Base-by-base conservation (phyloP, 306 rosid genomes). In the Gastrolobium villosum region DNA sequence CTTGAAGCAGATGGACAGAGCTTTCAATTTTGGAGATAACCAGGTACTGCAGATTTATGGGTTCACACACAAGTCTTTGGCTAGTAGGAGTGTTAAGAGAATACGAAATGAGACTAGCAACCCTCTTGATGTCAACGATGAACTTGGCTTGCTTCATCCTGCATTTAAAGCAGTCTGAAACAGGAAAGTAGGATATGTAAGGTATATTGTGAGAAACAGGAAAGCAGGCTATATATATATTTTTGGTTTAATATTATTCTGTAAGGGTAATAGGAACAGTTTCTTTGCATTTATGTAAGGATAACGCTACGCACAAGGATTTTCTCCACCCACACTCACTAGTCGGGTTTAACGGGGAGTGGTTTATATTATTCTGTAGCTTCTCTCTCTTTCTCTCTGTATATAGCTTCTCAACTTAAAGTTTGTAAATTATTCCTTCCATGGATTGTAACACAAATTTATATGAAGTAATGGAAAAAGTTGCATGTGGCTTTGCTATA, bases 1-100 rank as follows among this genome's bases (percentile, higher is more conserved):
- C 72, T 36, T 94, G 89, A 94, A 78, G 83, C 97, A 91, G 37
- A 94, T 94, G 98, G 98, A 94, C 11, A 76, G 98, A 44, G 98
- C 98, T 11, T 94, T 60, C 54, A 91, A 94, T 64, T 91, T 94
- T 64, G 98, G 96, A 5, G 98, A 94, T 67, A 94, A 94, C 65
- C 97, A 94, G 84, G 85, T 94, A 75, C 75, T 94, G 54, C 97
- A 91, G 81, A 91, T 94, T 34, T 94, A 94, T 77, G 97, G 98
- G 1, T 94, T 94, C 52, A 81, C 87, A 0, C 98, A 94, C 41
- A 90, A 86, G 73, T 80, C 96, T 1, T 77, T 94, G 75, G 88
- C 30, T 4, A 93, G 93, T 69, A 79, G 84, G 80, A 80, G 70
- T 49, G 98, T 93, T 36, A 90, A 85, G 91, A 88, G 96, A 79